These are phyloP conservation scores for Alternaria sp. DNA, from an alignment of 2,329 filamentous ascomycete genomes.

Conservation along the genomic window DNA sequence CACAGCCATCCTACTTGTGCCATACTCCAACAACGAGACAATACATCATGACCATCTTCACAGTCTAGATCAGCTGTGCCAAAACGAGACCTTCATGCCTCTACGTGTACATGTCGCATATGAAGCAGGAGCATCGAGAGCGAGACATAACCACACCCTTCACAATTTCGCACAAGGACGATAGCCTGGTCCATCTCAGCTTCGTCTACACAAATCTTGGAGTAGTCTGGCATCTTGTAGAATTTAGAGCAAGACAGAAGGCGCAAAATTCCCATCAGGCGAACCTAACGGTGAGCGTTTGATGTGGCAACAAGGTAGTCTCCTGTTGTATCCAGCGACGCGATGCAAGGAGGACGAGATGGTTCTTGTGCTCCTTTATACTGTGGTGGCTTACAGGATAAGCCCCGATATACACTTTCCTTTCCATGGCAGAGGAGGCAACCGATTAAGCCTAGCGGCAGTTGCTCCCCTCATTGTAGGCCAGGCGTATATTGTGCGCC, in stretches of 20 bases:
- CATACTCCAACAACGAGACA: background rate
- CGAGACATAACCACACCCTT: background rate
- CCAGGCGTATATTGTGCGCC: background rate
- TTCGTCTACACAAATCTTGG: background rate
- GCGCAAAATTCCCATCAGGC: background rate
- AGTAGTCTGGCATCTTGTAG: background rate
- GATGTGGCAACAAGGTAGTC: background rate
- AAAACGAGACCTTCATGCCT: background rate
- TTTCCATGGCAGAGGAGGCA: background rate
- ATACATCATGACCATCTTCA: background rate
- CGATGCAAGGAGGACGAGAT: background rate
- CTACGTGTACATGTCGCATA: background rate
- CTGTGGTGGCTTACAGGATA: background rate
- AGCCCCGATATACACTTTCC: background rate
- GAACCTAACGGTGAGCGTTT: background rate
- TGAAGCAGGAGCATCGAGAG: background rate
- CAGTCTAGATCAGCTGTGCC: background rate
- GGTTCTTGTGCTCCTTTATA: background rate
- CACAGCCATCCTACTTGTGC: background rate
- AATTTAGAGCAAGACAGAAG: background rate
- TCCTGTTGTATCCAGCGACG: background rate
- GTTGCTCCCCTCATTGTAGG: background rate
- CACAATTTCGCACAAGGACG: background rate
- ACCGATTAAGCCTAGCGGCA: background rate
- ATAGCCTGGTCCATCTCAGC: background rate